Conservation (phyloP, 305 asterid genomes). For the Fraxinus albicans region DNA sequence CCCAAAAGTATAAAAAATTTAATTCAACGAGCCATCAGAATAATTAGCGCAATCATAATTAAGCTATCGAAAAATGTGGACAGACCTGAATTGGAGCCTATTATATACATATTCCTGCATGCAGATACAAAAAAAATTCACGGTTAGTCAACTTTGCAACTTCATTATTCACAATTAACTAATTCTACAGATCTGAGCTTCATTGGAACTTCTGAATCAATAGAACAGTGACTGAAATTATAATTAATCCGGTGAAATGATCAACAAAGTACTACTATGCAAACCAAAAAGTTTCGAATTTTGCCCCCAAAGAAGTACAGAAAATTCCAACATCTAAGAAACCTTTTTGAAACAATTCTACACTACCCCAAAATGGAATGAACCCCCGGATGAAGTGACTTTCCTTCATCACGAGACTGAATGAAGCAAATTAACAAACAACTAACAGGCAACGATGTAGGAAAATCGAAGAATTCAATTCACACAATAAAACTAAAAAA, state of each 20-base stretch:
- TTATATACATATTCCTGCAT: constrained; percentile 87
- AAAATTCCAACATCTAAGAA: background rate
- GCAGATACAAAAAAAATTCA: background rate
- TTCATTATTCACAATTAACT: constrained; percentile 9
- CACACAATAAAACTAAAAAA: constrained; percentile 12
- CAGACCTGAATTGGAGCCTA: constrained; percentile 76
- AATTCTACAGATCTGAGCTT: constrained; percentile 12
- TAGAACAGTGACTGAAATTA: background rate
- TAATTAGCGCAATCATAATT: background rate
- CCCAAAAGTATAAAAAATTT: background rate
- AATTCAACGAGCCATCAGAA: background rate
- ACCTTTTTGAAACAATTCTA: background rate
- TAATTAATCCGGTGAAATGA: background rate
- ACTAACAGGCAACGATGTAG: background rate
- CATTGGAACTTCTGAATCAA: constrained; percentile 23
- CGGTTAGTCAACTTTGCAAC: constrained; percentile 31
- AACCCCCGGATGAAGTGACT: background rate
- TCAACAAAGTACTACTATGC: background rate
- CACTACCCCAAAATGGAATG: background rate
- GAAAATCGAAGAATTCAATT: background rate
- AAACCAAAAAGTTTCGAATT: constrained; percentile 2
- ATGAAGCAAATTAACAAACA: background rate
- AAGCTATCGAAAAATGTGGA: background rate
- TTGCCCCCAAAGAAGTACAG: background rate
- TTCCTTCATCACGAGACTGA: background rate